phyloP scores from a whole-genome alignment of 1,139 yeast species.

The Hemisphaericaspora lyxosophila region DNA sequence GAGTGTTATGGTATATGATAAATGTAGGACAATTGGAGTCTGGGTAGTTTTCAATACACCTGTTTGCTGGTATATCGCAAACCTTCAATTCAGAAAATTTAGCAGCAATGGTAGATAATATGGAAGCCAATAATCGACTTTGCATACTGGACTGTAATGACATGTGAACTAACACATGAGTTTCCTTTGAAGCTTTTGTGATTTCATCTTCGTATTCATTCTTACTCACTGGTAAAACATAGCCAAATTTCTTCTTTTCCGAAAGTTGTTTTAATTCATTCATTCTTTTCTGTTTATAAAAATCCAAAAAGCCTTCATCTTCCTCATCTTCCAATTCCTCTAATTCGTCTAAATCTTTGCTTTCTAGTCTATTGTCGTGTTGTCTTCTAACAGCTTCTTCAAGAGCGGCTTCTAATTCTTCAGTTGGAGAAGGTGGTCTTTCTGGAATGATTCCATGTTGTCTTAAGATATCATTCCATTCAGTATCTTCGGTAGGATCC shows the following conservation, averaged over 20 bases:
- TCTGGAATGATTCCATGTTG: constrained; percentile 91
- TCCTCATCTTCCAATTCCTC: constrained; percentile 80
- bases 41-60: constrained; percentile 92
- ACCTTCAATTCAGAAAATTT: constrained; percentile 81
- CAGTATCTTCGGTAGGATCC: constrained; percentile 94
- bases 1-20: constrained; percentile 71
- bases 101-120: constrained; percentile 51
- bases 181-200: constrained; percentile 67
- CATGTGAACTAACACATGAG: constrained; percentile 74
- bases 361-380: constrained; percentile 73
- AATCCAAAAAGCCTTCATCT: constrained; percentile 71
- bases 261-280: constrained; percentile 65
- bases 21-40: constrained; percentile 88
- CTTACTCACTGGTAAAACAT: constrained; percentile 72
- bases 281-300: constrained; percentile 74
- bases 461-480: constrained; percentile 95
- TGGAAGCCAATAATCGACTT: constrained; percentile 63
- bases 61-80: constrained; percentile 82
- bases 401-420: constrained; percentile 80
- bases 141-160: constrained; percentile 70
- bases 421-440: constrained; percentile 85
- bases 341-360: constrained; percentile 72
- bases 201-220: constrained; percentile 87
- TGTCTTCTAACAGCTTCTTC: constrained; percentile 79
- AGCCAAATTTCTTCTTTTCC: constrained; percentile 68